Evolutionary conservation across 257 asterid genomes (phyloP), one percentile per base, ranked within the genome.

Genomic region (Primulina eburnea): DNA sequence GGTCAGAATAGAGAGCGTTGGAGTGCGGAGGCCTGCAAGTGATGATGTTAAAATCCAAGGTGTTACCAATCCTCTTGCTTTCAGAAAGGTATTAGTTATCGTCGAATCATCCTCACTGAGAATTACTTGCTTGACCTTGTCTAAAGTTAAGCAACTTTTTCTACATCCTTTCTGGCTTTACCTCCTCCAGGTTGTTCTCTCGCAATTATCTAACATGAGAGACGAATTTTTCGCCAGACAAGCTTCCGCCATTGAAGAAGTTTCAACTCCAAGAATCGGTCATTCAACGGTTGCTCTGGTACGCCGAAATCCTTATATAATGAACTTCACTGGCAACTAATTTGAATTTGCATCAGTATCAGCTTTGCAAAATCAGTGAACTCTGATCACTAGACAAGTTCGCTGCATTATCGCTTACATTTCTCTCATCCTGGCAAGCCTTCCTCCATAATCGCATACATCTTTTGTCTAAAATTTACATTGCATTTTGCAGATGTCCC

Each of bases 11-110:
- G 96, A 86, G 77, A 87, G 86, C 73, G 76, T 73, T 65, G 96
- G 95, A 66, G 86, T 86, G 68, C 84, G 90, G 77, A 85, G 92
- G 84, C 88, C 92, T 30, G 85, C 90, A 5, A 78, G 87, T 29
- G 95, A 89, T 76, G 96, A 86, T 82, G 84, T 89, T 72, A 82
- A 80, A 65, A 86, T 89, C 80, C 86, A 85, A 64, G 96, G 96
- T 18, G 76, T 89, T 73, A 72, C 77, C 14, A 77, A 89, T 79
- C 92, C 92, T 74, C 84, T 67, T 74, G 90, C 86, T 72, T 87
- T 89, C 72, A 72, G 90, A 80, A 81, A 89, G 95, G 95, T 86
- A 72, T 35, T 17, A 20, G 21, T 40, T 67, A 40, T 68, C 20
- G 63, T 71, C 56, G 73, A 74, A 32, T 35, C 37, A 8, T 38